Base-by-base conservation (phyloP, 2,329 filamentous ascomycete species). In the Fusarium tanahbumbuense region DNA sequence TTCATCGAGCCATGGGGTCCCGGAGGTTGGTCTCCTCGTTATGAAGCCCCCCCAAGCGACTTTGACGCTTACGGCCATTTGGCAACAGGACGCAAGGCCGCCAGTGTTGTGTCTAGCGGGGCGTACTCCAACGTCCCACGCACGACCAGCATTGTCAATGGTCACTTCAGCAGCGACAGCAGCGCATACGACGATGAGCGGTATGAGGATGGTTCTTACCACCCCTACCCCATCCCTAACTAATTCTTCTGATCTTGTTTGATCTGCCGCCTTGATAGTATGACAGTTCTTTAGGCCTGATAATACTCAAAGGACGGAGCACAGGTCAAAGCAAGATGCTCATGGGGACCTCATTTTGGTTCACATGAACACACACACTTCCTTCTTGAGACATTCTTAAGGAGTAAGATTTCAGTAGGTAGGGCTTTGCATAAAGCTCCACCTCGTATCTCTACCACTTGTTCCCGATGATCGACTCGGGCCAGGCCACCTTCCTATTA, bases 121-220 rank as follows among this genome's bases (percentile, higher is more conserved):
- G 28, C 65, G 15, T 79, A 73, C 56, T 71, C 77, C 49, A 73
- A 69, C 54, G 68, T 79, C 48, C 79, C 79, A 57, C 77, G 76
- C 45, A 78, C 75, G 12, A 49, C 71, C 23, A 71, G 71, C 72
- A 67, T 76, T 40, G 67, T 76, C 57, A 71, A 54, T 22, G 66
- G 72, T 25, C 70, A 75, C 54, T 78, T 77, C 57, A 76, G 75
- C 68, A 75, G 71, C 53, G 74, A 76, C 60, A 76, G 74, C 73
- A 75, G 74, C 56, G 67, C 70, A 52, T 76, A 74, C 60, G 75
- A 77, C 45, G 76, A 79, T 40, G 75, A 76, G 56, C 63, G 60
- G 32, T 78, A 73, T 52, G 78, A 81, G 56, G 78, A 80, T 64
- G 79, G 79, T 45, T 73, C 78, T 63, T 81, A 81, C 68, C 78